These are phyloP conservation scores for Candida ficus DNA, from an alignment of 805 yeast genomes.

Conservation along the genomic window DNA sequence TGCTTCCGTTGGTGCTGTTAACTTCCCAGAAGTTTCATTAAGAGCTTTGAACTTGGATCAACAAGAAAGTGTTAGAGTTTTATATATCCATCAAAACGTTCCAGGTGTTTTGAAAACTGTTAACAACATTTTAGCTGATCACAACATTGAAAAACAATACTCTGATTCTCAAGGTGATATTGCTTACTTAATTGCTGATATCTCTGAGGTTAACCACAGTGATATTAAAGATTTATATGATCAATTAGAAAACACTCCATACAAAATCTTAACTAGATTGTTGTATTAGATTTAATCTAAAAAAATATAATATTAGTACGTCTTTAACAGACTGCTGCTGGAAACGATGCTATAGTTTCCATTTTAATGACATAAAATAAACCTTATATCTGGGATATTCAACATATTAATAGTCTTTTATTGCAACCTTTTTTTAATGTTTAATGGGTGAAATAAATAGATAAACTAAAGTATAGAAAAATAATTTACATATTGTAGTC, in stretches of 20 bases:
- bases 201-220: conserved; percentile 72
- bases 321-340: conserved; percentile 7
- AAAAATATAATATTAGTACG: neutral
- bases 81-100: conserved; percentile 94
- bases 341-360: neutral
- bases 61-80: conserved; percentile 83
- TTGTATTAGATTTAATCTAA: conserved; percentile 53
- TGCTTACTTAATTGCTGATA: conserved; percentile 98
- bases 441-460: neutral
- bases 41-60: conserved; percentile 86
- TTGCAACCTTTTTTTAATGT: neutral
- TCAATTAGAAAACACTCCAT: conserved; percentile 82
- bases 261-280: conserved; percentile 86
- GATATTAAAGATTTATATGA: conserved; percentile 84
- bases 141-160: conserved; percentile 96
- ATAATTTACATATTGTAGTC: no score
- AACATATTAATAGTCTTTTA: conserved; percentile 6
- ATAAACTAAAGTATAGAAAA: neutral
- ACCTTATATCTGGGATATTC: conserved; percentile 11
- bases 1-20: conserved; percentile 88
- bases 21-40: conserved; percentile 96
- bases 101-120: conserved; percentile 98
- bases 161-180: conserved; percentile 96
- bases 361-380: neutral
- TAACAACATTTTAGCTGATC: conserved; percentile 88